These are phyloP conservation scores for Candida montana DNA, from an alignment of 805 yeast genomes.

Conservation along the genomic window DNA sequence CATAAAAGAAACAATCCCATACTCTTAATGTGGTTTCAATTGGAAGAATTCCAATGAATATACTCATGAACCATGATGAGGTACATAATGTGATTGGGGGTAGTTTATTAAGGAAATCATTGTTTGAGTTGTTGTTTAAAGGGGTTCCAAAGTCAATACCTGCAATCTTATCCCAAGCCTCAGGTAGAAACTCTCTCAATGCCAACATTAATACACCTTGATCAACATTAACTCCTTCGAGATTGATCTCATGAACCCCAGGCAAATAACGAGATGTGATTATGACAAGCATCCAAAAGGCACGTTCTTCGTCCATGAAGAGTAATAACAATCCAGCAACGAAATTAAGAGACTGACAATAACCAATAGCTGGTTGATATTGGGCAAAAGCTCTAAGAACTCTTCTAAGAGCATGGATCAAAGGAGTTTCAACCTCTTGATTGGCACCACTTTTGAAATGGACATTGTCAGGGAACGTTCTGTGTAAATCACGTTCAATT, in stretches of 20 bases:
- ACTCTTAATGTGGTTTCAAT: constrained; percentile 81
- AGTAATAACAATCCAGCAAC: constrained; percentile 80
- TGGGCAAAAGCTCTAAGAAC: constrained; percentile 80
- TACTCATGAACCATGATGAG: constrained; percentile 97
- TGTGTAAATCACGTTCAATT: constrained; percentile 86
- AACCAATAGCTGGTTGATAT: constrained; percentile 86
- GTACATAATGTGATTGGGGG: constrained; percentile 94
- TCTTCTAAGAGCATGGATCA: constrained; percentile 69
- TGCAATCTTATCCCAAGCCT: constrained; percentile 59
- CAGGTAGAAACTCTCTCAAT: constrained; percentile 76
- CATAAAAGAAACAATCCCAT: constrained; percentile 94
- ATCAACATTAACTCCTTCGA: constrained; percentile 92
- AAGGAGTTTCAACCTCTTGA: constrained; percentile 32
- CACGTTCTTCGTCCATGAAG: constrained; percentile 82
- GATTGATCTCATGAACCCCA: constrained; percentile 81
- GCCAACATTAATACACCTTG: constrained; percentile 93
- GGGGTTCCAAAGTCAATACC: constrained; percentile 20
- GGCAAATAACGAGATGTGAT: constrained; percentile 82
- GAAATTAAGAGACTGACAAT: constrained; percentile 93
- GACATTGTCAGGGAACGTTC: constrained; percentile 93
- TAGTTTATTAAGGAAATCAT: constrained; percentile 58
- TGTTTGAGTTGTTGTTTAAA: constrained; percentile 10
- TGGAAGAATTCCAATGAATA: constrained; percentile 88
- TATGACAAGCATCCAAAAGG: constrained; percentile 95
- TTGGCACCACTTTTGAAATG: constrained; percentile 47